Conservation (phyloP, 805 yeast species). For the Scheffersomyces coipomensis region DNA sequence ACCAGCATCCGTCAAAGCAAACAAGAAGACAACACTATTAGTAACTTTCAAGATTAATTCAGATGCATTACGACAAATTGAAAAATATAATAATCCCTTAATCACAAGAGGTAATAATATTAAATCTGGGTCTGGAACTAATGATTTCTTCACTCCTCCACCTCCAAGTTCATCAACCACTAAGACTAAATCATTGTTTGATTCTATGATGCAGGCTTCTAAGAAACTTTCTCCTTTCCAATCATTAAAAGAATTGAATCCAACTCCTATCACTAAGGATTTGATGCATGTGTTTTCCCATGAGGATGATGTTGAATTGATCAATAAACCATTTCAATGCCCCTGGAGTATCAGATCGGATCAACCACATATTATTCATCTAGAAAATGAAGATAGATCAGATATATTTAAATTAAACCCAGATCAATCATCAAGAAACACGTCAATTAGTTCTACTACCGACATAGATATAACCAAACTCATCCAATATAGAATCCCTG, state of each 20-base stretch:
- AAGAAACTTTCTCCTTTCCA: conserved; percentile 28
- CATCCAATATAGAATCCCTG: conserved; percentile 9
- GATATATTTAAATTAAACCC: too few species aligned
- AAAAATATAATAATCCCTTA: conserved; percentile 26
- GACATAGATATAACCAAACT: background rate
- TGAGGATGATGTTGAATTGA: conserved; percentile 6
- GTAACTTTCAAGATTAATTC: conserved; percentile 24
- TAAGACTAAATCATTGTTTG: conserved; percentile 22
- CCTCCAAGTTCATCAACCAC: background rate
- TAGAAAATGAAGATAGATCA: too few species aligned
- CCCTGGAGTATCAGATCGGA: too few species aligned
- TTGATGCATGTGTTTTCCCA: conserved; percentile 29
- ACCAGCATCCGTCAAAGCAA: background rate
- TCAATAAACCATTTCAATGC: background rate
- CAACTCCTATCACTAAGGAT: conserved; percentile 25
- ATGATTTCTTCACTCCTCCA: background rate
- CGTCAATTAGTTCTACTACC: background rate
- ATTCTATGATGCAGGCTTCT: conserved; percentile 38
- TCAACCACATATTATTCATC: too few species aligned
- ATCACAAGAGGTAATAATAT: conserved; percentile 21
- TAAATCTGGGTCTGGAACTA: background rate
- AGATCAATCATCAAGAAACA: too few species aligned
- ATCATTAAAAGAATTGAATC: conserved; percentile 28
- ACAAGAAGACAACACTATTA: background rate
- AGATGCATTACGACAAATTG: conserved; percentile 20